These are phyloP conservation scores for Botrytis deweyae DNA, from an alignment of 2,329 filamentous ascomycete species.

Conservation along the genomic window DNA sequence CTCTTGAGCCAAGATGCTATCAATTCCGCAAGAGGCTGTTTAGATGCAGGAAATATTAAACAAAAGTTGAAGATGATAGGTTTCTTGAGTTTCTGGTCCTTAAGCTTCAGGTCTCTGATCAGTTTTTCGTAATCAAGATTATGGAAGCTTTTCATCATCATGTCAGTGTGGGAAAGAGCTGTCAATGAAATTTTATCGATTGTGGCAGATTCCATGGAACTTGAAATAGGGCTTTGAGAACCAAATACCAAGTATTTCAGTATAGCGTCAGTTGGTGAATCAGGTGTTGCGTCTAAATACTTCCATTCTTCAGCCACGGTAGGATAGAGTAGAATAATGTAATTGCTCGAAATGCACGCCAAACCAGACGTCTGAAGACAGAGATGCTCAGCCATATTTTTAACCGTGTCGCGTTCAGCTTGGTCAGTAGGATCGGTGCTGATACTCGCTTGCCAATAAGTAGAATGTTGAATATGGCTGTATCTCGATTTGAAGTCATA, in stretches of 20 bases:
- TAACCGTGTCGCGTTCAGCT: constrained; percentile 22
- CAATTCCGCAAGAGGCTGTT: constrained; percentile 40
- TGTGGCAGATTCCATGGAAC: background rate
- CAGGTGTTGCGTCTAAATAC: constrained; percentile 29
- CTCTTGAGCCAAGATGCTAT: constrained; percentile 48
- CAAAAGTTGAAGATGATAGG: constrained; percentile 43
- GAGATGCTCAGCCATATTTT: constrained; percentile 30
- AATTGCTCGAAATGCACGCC: constrained; percentile 24
- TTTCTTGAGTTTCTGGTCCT: constrained; percentile 18
- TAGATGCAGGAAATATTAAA: constrained; percentile 49
- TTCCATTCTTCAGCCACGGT: constrained; percentile 35
- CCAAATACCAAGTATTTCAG: constrained; percentile 35
- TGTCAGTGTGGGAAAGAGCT: background rate
- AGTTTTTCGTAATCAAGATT: constrained; percentile 29
- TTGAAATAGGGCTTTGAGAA: background rate
- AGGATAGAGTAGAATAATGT: constrained; percentile 34
- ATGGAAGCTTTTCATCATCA: constrained; percentile 26
- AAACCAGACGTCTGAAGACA: constrained; percentile 29
- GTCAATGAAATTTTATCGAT: constrained; percentile 4
- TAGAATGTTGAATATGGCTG: constrained; percentile 9
- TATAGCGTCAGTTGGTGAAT: constrained; percentile 16
- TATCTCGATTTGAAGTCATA: constrained; percentile 32
- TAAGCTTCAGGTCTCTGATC: constrained; percentile 19
- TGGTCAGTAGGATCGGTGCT: constrained; percentile 20
- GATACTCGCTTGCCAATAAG: constrained; percentile 27